phyloP scores from a whole-genome alignment of 768 basidiomycete species.

The Serendipita sp. region DNA sequence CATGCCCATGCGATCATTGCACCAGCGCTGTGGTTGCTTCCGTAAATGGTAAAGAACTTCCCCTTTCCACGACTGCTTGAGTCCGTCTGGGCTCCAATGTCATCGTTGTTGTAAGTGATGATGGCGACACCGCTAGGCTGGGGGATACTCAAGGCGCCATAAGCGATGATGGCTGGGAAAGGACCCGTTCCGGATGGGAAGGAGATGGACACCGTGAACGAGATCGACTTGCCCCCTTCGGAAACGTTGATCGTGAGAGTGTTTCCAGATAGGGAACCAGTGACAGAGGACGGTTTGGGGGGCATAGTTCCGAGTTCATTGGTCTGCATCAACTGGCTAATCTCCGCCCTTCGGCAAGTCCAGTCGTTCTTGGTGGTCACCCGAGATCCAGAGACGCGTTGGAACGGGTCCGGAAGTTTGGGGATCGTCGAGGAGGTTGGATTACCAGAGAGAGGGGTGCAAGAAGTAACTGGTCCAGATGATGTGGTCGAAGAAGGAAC shows the following conservation, averaged over 20 bases:
- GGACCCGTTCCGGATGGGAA: slow-evolving; percentile 30
- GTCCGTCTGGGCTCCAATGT: slow-evolving; percentile 35
- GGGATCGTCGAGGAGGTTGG: slow-evolving; percentile 9
- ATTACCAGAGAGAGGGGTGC: background rate
- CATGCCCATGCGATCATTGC: slow-evolving; percentile 50
- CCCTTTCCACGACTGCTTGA: slow-evolving; percentile 34
- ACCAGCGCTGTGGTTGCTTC: slow-evolving; percentile 28
- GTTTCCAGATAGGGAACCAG: slow-evolving; percentile 28
- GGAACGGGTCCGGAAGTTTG: slow-evolving; percentile 40
- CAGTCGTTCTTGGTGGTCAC: slow-evolving; percentile 32
- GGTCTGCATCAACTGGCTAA: slow-evolving; percentile 32
- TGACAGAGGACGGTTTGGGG: slow-evolving; percentile 29
- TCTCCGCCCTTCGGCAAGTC: slow-evolving; percentile 35
- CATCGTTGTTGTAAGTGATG: slow-evolving; percentile 39
- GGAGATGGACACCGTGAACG: slow-evolving; percentile 32
- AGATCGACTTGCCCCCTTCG: slow-evolving; percentile 31
- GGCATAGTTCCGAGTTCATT: slow-evolving; percentile 40
- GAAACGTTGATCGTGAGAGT: slow-evolving; percentile 35
- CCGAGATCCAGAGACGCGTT: slow-evolving; percentile 29
- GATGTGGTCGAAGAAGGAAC: background rate
- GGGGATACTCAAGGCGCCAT: slow-evolving; percentile 28
- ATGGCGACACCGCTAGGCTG: slow-evolving; percentile 22
- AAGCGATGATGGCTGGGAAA: slow-evolving; percentile 38
- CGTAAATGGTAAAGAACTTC: slow-evolving; percentile 43
- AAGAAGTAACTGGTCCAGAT: background rate